phyloP scores from a whole-genome alignment of 805 yeast species.

The Starmerella kuoi region DNA sequence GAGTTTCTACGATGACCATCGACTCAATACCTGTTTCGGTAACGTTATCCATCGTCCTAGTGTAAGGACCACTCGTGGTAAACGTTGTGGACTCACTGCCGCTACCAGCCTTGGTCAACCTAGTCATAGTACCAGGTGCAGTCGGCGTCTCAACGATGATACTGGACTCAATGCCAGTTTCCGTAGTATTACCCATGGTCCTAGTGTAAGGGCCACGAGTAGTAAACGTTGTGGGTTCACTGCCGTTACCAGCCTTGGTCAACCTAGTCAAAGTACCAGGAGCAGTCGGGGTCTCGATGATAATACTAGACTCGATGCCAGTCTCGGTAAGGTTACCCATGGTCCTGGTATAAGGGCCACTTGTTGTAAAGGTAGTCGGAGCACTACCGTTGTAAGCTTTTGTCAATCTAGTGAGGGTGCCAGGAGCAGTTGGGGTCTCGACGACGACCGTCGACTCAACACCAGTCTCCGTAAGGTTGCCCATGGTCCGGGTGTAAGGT shows the following conservation, averaged over 20 bases:
- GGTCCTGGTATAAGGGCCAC: not conserved
- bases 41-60: not conserved
- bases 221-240: not conserved
- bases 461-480: not conserved
- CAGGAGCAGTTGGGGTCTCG: not conserved
- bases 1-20: slow-evolving; percentile 1
- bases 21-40: slow-evolving; percentile 3
- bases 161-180: not conserved
- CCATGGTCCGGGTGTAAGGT: not conserved
- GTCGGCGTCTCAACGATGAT: slow-evolving; percentile 6
- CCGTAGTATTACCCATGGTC: not conserved
- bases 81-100: slow-evolving; percentile 1
- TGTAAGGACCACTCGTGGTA: slow-evolving; percentile 4
- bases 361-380: not conserved
- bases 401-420: not conserved
- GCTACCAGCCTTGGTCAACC: slow-evolving; percentile 1
- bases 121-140: too few species aligned
- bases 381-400: not conserved
- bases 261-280: not conserved
- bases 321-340: not conserved
- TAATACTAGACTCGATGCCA: not conserved
- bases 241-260: not conserved
- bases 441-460: not conserved
- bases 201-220: not conserved
- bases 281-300: not conserved